Evolutionary conservation across 306 rosid species (phyloP).

Genomic region (Coriaria nepalensis): DNA sequence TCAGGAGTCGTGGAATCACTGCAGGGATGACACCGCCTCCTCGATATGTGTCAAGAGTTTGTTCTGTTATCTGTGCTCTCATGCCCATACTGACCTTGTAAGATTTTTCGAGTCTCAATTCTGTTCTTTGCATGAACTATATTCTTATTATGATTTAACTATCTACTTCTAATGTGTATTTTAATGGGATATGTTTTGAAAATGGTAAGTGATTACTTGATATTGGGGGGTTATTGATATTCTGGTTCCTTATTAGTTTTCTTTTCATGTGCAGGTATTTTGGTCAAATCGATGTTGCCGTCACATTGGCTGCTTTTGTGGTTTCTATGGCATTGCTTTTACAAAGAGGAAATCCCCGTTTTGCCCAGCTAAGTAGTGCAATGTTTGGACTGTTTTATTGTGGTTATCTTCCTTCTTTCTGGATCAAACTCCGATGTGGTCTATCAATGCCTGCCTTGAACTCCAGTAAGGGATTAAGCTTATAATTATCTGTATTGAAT

Average conservation of each 20-base stretch:
- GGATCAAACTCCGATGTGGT: constrained; percentile 99
- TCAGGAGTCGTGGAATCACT: constrained; percentile 75
- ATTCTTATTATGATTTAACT: too few species aligned
- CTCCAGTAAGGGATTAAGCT: constrained; percentile 39
- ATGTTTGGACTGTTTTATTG: constrained; percentile 88
- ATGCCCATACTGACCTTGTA: constrained; percentile 78
- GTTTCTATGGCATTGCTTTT: constrained; percentile 66
- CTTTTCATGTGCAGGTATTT: constrained; percentile 49
- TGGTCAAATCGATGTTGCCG: constrained; percentile 82
- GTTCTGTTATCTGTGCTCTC: constrained; percentile 78
- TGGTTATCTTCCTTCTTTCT: constrained; percentile 93
- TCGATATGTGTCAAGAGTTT: constrained; percentile 67
- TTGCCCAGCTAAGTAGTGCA: constrained; percentile 88
- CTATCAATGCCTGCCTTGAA: constrained; percentile 82
- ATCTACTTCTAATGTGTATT: too few species aligned
- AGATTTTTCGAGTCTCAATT: constrained; percentile 12
- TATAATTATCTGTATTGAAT: background rate
- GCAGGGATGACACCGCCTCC: constrained; percentile 98
- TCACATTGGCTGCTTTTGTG: constrained; percentile 80
- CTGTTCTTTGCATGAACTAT: too few species aligned
- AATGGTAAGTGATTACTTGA: too few species aligned
- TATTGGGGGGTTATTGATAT: too few species aligned
- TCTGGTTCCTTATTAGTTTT: constrained; percentile 21
- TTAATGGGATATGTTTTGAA: too few species aligned
- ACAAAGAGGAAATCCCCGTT: constrained; percentile 88